Percentiles rank a stretch among this genome's conserved stretches.
These are phyloP conservation scores for Boechera retrofracta DNA, from an alignment of 345 rosid species.

Conservation along the genomic window DNA sequence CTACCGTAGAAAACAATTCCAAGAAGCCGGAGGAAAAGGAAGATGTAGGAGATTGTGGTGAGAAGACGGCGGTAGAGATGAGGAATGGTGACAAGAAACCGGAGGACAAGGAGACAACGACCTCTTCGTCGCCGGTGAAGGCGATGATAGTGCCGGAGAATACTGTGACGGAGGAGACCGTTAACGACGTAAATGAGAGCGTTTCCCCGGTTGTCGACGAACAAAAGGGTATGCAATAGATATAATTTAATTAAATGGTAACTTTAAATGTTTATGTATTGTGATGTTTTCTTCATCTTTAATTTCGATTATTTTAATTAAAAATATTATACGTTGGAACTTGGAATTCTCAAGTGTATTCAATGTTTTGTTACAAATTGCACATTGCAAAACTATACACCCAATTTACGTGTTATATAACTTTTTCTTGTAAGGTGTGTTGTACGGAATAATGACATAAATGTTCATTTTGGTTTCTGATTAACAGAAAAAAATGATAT, in stretches of 20 bases:
- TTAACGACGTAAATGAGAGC: slow-evolving; percentile 36
- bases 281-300: neutral
- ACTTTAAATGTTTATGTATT: neutral
- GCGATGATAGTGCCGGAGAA: slow-evolving; percentile 15
- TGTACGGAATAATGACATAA: slow-evolving; percentile 4
- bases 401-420: neutral
- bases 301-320: neutral
- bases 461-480: neutral
- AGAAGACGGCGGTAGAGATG: neutral
- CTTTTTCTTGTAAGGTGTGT: slow-evolving; percentile 8
- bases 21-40: slow-evolving; percentile 20
- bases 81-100: neutral
- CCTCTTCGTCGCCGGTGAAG: neutral
- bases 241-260: neutral
- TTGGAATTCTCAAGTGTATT: neutral
- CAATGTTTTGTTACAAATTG: neutral
- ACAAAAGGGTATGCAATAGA: slow-evolving; percentile 30
- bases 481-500: slow-evolving; percentile 18
- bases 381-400: neutral
- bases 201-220: slow-evolving; percentile 18
- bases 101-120: slow-evolving; percentile 16
- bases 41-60: slow-evolving; percentile 23
- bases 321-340: neutral
- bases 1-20: slow-evolving; percentile 15
- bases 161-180: slow-evolving; percentile 26